These are phyloP conservation scores for Xylaria sp. DNA, from an alignment of 2,329 filamentous ascomycete species.

Conservation along the genomic window DNA sequence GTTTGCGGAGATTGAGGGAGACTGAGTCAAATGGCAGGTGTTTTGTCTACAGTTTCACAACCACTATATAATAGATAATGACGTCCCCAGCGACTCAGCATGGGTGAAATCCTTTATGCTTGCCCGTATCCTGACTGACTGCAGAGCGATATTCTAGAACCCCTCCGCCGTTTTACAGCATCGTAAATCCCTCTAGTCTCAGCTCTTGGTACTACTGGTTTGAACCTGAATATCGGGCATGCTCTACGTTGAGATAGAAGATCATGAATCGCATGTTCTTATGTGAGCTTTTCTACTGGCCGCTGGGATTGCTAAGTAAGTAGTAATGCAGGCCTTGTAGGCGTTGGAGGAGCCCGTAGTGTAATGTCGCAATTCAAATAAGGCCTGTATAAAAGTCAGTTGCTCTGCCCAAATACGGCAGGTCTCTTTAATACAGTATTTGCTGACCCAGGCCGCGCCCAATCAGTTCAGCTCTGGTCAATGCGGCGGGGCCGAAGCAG, in stretches of 20 bases:
- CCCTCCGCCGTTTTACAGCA: background rate
- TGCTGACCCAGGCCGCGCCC: slow-evolving; percentile 9
- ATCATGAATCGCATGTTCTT: background rate
- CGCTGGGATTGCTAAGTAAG: background rate
- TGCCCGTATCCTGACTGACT: background rate
- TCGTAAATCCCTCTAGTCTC: background rate
- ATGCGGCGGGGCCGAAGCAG: slow-evolving; percentile 32
- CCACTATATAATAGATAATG: slow-evolving; percentile 31
- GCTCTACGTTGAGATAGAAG: background rate
- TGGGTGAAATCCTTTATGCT: background rate
- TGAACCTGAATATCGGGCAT: background rate
- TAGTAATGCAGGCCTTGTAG: background rate
- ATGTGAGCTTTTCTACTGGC: background rate
- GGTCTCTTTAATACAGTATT: slow-evolving; percentile 17
- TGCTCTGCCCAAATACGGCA: slow-evolving; percentile 33
- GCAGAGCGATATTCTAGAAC: background rate
- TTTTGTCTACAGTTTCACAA: background rate
- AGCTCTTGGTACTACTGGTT: background rate
- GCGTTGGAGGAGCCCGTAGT: background rate
- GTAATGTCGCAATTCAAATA: slow-evolving; percentile 16
- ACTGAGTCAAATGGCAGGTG: background rate
- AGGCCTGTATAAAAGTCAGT: background rate
- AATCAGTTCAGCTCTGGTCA: slow-evolving; percentile 24
- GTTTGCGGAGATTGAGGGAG: background rate
- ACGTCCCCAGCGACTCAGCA: background rate